Base-by-base conservation (phyloP, 139 green algal genomes). In the Nannochloris sp. region DNA sequence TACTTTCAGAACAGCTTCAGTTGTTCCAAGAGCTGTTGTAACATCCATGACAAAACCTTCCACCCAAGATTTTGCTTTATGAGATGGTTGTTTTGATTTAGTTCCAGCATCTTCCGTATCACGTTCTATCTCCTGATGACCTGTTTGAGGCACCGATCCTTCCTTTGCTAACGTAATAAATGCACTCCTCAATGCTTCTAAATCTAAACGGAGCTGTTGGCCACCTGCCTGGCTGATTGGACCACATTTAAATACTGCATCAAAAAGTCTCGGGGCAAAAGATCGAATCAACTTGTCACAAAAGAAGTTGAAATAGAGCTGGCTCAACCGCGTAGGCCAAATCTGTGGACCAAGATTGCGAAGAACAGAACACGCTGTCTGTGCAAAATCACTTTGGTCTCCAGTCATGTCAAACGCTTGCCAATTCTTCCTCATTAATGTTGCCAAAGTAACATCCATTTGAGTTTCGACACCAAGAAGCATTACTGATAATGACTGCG, bases 201-300 rank as follows among this genome's bases (percentile, higher is more conserved):
- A 74, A 60, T 92, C 85, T 57, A 92, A 68, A 53, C 89, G 74
- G 73, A 91, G 72, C 78, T 90, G 82, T 79, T 85, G 80, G 58
- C 77, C 74, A 43, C 73, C 77, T 20, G 77, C 68, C 58, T 86
- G 67, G 20, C 61, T 59, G 30, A 84, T 65, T 44, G 76, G 70
- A 20, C 64, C 61, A 63, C 72, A 80, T 44, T 74, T 71, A 72
- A 83, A 85, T 28, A 91, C 74, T 50, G 65, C 67, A 46, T 87
- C 84, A 5, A 85, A 76, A 65, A 91, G 82, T 37, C 88, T 79
- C 11, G 87, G 86, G 23, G 89, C 77, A 62, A 98, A 94, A 33
- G 84, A 85, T 36, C 82, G 80, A 16, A 82, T 84, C 76, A 95
- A 75, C 85, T 96, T 96, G 79, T 97, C 90, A 55, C 87, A 93